These are phyloP conservation scores for Tieghemostelium lacteum DNA, from an alignment of 78 protist genomes.

Conservation along the genomic window DNA sequence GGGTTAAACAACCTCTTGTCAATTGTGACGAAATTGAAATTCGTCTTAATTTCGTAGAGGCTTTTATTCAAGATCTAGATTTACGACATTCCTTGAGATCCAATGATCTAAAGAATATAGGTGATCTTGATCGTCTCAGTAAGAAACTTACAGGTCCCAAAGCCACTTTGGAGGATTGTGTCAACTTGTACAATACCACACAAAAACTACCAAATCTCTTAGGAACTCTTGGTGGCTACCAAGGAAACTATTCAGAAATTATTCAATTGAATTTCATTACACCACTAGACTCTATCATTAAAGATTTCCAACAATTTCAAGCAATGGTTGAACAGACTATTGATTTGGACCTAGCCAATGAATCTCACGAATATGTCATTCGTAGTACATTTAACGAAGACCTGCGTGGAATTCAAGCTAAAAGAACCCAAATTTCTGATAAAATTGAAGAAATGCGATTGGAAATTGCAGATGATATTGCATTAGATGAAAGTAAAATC, in stretches of 20 bases:
- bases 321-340: slow-evolving; percentile 89
- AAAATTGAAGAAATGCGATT: slow-evolving; percentile 32
- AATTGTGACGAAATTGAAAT: slow-evolving; percentile 72
- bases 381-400: slow-evolving; percentile 80
- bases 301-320: slow-evolving; percentile 3
- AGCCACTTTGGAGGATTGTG: slow-evolving; percentile 80
- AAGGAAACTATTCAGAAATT: slow-evolving; percentile 17
- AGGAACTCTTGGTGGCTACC: neutral
- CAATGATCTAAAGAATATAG: slow-evolving; percentile 54
- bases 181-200: slow-evolving; percentile 45
- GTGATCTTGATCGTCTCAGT: slow-evolving; percentile 65
- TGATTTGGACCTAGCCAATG: slow-evolving; percentile 81
- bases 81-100: slow-evolving; percentile 53
- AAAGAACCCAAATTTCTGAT: neutral
- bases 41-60: slow-evolving; percentile 80
- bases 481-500: slow-evolving; percentile 36
- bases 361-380: slow-evolving; percentile 88
- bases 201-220: slow-evolving; percentile 33
- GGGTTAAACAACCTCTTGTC: slow-evolving; percentile 94
- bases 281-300: slow-evolving; percentile 17
- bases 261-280: slow-evolving; percentile 3
- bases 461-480: slow-evolving; percentile 24
- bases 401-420: slow-evolving; percentile 34
- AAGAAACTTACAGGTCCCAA: slow-evolving; percentile 48
- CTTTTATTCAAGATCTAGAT: slow-evolving; percentile 44